phyloP scores from a whole-genome alignment of 345 rosid genomes.

The Stellera chamaejasme region DNA sequence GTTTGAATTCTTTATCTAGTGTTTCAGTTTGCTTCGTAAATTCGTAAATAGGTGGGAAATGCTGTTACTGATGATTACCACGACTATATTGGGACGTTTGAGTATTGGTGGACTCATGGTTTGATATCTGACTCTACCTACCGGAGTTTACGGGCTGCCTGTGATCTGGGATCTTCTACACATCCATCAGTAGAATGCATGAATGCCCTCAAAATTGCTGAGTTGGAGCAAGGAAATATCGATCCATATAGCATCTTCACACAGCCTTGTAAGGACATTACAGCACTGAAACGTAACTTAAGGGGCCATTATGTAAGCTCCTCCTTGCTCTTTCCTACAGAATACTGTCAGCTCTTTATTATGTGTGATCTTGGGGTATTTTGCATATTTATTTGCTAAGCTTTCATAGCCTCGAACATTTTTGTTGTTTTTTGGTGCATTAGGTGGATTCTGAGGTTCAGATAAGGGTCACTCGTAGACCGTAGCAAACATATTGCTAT shows the following conservation, averaged over 20 bases:
- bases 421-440: too few relatives aligned
- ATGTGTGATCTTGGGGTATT: too few relatives aligned
- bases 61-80: conserved; percentile 91
- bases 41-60: conserved; percentile 63
- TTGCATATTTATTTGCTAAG: too few relatives aligned
- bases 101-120: conserved; percentile 98
- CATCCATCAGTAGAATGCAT: conserved; percentile 70
- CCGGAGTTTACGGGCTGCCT: conserved; percentile 36
- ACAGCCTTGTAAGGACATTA: conserved; percentile 49
- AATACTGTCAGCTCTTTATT: neutral
- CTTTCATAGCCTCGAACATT: too few relatives aligned
- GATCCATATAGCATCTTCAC: conserved; percentile 92
- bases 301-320: conserved; percentile 72
- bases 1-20: neutral
- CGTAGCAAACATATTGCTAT: too few relatives aligned
- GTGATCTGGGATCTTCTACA: conserved; percentile 46
- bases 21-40: conserved; percentile 3
- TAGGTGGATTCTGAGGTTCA: too few relatives aligned
- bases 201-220: conserved; percentile 47
- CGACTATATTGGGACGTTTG: conserved; percentile 77
- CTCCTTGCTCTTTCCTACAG: neutral
- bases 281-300: conserved; percentile 42
- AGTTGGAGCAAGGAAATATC: conserved; percentile 63
- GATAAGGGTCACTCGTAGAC: too few relatives aligned
- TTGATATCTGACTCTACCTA: conserved; percentile 88